Evolutionary conservation across 768 basidiomycete species (phyloP).

Genomic region (Tylopilus sp.): DNA sequence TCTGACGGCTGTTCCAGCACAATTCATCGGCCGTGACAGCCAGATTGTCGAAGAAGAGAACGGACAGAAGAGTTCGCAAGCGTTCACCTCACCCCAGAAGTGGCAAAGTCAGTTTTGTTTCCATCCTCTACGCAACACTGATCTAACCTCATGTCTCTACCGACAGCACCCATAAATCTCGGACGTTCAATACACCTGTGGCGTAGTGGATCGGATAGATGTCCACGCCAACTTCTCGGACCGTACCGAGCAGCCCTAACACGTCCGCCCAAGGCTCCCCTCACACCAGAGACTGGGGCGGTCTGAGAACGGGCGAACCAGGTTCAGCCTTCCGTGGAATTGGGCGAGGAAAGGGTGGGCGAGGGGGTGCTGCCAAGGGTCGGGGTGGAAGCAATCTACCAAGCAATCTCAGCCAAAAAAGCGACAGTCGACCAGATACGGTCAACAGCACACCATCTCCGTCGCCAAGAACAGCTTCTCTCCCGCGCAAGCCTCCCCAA

Average conservation of each 20-base stretch:
- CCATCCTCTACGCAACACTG: constrained; percentile 6
- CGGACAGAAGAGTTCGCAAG: too few relatives aligned
- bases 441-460: constrained; percentile 19
- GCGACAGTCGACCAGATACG: constrained; percentile 20
- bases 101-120: constrained; percentile 14
- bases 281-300: constrained; percentile 42
- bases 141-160: constrained; percentile 2
- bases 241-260: constrained; percentile 26
- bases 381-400: constrained; percentile 31
- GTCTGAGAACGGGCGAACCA: constrained; percentile 38
- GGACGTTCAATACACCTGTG: neutral
- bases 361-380: constrained; percentile 27
- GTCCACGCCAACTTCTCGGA: constrained; percentile 40
- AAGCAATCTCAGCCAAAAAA: constrained; percentile 19
- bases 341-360: constrained; percentile 36
- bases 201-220: constrained; percentile 27
- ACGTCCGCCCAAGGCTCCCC: constrained; percentile 29
- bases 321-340: constrained; percentile 47
- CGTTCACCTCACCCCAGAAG: neutral
- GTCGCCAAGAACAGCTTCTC: constrained; percentile 10
- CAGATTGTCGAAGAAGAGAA: neutral
- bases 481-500: constrained; percentile 15
- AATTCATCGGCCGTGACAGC: neutral
- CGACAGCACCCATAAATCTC: constrained; percentile 6
- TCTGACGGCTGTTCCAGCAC: neutral